phyloP scores from a whole-genome alignment of 768 basidiomycete species.

The Boletus pseudo-olivaceus region DNA sequence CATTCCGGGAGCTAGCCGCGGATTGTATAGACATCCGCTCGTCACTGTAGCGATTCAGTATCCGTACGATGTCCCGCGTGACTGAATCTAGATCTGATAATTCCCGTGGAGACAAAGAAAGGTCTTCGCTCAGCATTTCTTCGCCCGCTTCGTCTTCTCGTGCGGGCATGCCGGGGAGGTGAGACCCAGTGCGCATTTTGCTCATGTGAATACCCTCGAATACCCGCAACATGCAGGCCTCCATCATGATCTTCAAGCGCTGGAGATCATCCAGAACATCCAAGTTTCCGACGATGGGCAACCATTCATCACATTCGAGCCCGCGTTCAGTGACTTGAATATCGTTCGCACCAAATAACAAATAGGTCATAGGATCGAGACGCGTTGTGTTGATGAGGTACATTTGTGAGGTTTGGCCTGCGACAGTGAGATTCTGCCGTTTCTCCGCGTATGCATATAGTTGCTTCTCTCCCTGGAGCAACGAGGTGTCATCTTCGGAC shows the following conservation, averaged over 20 bases:
- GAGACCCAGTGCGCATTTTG: slow-evolving; percentile 26
- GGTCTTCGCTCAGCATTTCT: slow-evolving; percentile 40
- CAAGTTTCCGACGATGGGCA: slow-evolving; percentile 74
- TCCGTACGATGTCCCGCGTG: slow-evolving; percentile 68
- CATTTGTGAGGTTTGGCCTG: slow-evolving; percentile 50
- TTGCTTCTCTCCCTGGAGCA: slow-evolving; percentile 53
- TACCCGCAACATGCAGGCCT: slow-evolving; percentile 82
- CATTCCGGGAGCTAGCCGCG: slow-evolving; percentile 59
- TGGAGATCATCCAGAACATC: slow-evolving; percentile 80
- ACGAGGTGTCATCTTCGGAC: slow-evolving; percentile 16
- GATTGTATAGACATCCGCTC: slow-evolving; percentile 61
- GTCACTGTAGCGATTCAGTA: slow-evolving; percentile 68
- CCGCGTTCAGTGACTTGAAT: slow-evolving; percentile 68
- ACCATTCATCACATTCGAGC: slow-evolving; percentile 86
- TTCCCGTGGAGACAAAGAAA: slow-evolving; percentile 63
- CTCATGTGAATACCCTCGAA: slow-evolving; percentile 75
- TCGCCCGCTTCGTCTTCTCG: slow-evolving; percentile 57
- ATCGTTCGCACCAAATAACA: slow-evolving; percentile 86
- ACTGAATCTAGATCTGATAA: slow-evolving; percentile 71
- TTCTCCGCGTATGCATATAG: slow-evolving; percentile 84
- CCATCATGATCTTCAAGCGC: slow-evolving; percentile 73
- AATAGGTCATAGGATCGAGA: slow-evolving; percentile 83
- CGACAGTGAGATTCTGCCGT: slow-evolving; percentile 63
- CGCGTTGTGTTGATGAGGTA: slow-evolving; percentile 79
- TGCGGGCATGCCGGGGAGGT: slow-evolving; percentile 32